phyloP scores from a whole-genome alignment of 2,329 filamentous ascomycete genomes.

The Penicillium sp. region DNA sequence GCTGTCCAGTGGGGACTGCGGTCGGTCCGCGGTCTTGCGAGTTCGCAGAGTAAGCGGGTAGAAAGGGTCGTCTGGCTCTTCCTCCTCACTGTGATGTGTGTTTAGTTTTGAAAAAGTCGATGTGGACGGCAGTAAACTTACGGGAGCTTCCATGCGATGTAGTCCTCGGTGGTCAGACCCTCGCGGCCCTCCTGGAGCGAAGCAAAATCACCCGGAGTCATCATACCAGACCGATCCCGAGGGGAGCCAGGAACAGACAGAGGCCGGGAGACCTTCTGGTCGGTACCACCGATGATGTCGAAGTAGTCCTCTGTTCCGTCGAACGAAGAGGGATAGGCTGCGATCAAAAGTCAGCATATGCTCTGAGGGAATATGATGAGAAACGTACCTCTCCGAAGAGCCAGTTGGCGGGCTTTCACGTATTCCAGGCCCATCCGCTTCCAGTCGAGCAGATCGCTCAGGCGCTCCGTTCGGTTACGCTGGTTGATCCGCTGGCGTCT shows the following conservation, averaged over 20 bases:
- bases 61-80: constrained; percentile 76
- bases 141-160: constrained; percentile 96
- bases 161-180: constrained; percentile 91
- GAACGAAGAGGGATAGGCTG: constrained; percentile 84
- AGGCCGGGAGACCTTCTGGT: constrained; percentile 91
- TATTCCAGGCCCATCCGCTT: constrained; percentile 99
- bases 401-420: constrained; percentile 91
- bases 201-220: constrained; percentile 98
- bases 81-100: constrained; percentile 65
- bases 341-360: constrained; percentile 12
- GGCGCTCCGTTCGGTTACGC: constrained; percentile 88
- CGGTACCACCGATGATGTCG: constrained; percentile 85
- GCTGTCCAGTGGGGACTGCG: constrained; percentile 36
- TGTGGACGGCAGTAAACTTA: constrained; percentile 55
- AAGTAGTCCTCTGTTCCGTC: constrained; percentile 70
- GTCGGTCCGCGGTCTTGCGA: constrained; percentile 40
- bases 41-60: constrained; percentile 63
- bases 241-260: constrained; percentile 93
- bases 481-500: constrained; percentile 97
- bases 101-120: neutral
- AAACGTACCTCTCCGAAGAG: constrained; percentile 62
- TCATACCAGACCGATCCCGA: constrained; percentile 87
- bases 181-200: constrained; percentile 92
- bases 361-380: neutral
- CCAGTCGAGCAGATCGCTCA: constrained; percentile 96